Percentiles rank a stretch among this genome's conserved stretches.
Conservation (phyloP, 2,329 filamentous ascomycete species). For the Fragosphaeria purpurea region DNA sequence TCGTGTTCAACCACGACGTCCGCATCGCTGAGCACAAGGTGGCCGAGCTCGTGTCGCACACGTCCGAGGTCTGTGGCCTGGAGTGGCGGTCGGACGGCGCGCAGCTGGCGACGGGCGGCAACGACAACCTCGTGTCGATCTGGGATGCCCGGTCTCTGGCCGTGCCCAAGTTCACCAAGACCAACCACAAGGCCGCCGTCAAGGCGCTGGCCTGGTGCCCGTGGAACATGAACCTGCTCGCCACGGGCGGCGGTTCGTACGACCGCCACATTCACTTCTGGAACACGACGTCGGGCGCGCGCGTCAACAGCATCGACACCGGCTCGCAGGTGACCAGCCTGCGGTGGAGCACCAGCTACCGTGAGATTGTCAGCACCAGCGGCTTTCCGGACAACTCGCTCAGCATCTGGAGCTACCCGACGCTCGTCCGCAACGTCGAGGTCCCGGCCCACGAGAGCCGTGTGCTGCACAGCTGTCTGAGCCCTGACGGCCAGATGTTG, state of each 20-base stretch:
- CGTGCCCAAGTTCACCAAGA: slow-evolving; percentile 98
- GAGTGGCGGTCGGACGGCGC: slow-evolving; percentile 96
- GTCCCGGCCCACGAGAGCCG: slow-evolving; percentile 96
- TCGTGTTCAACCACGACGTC: slow-evolving; percentile 98
- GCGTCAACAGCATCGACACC: slow-evolving; percentile 98
- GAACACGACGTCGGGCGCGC: slow-evolving; percentile 96
- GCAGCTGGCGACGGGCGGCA: slow-evolving; percentile 93
- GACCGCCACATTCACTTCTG: slow-evolving; percentile 99
- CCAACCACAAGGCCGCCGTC: slow-evolving; percentile 97
- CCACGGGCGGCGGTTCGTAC: slow-evolving; percentile 90
- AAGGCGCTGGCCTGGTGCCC: slow-evolving; percentile 98
- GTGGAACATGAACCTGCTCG: slow-evolving; percentile 95
- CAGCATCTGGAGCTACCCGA: slow-evolving; percentile 98
- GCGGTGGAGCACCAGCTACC: slow-evolving; percentile 93
- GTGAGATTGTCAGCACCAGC: slow-evolving; percentile 94
- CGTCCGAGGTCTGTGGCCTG: slow-evolving; percentile 92
- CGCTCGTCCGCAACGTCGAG: slow-evolving; percentile 92
- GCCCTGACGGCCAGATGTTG: slow-evolving; percentile 95
- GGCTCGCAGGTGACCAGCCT: slow-evolving; percentile 95
- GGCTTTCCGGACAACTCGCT: slow-evolving; percentile 99
- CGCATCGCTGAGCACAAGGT: slow-evolving; percentile 97
- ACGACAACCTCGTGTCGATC: slow-evolving; percentile 98
- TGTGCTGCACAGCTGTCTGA: slow-evolving; percentile 92
- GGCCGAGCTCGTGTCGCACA: slow-evolving; percentile 93
- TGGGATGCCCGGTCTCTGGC: slow-evolving; percentile 93